Conservation (phyloP, 768 basidiomycete genomes). For the Suillus bovinus region DNA sequence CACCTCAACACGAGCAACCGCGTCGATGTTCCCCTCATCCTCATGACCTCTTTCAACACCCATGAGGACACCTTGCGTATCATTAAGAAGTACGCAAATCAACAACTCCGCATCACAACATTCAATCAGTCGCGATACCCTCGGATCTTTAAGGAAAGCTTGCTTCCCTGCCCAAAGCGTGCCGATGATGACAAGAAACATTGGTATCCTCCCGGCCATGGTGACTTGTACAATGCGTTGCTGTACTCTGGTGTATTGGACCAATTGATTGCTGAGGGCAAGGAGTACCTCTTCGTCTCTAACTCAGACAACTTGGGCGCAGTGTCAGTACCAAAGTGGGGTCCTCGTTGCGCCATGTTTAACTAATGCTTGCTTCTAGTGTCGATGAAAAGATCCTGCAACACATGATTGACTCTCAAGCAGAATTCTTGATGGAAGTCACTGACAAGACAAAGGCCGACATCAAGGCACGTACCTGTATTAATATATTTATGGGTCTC, state of each 20-base stretch:
- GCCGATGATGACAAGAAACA: constrained; percentile 62
- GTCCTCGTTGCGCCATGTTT: neutral
- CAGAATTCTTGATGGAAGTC: constrained; percentile 76
- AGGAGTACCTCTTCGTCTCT: constrained; percentile 78
- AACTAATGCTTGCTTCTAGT: constrained; percentile 29
- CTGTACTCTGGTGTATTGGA: constrained; percentile 74
- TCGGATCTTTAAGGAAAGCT: constrained; percentile 67
- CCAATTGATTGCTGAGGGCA: constrained; percentile 66
- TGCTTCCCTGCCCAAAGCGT: constrained; percentile 60
- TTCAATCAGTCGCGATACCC: constrained; percentile 79
- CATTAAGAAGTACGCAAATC: constrained; percentile 80
- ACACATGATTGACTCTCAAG: constrained; percentile 63
- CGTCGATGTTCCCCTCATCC: constrained; percentile 74
- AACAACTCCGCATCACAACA: constrained; percentile 70
- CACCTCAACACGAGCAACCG: constrained; percentile 63
- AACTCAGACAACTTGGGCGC: constrained; percentile 79
- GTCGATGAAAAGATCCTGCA: constrained; percentile 68
- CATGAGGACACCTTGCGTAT: constrained; percentile 76
- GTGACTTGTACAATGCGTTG: constrained; percentile 72
- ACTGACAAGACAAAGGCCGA: constrained; percentile 86
- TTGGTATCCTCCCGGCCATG: constrained; percentile 81
- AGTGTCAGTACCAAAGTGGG: constrained; percentile 38
- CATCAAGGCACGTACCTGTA: constrained; percentile 45
- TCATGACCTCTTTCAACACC: constrained; percentile 84
- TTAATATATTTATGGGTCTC: neutral